Base-by-base conservation (phyloP, 2,329 filamentous ascomycete species). In the Colletotrichum sp. region DNA sequence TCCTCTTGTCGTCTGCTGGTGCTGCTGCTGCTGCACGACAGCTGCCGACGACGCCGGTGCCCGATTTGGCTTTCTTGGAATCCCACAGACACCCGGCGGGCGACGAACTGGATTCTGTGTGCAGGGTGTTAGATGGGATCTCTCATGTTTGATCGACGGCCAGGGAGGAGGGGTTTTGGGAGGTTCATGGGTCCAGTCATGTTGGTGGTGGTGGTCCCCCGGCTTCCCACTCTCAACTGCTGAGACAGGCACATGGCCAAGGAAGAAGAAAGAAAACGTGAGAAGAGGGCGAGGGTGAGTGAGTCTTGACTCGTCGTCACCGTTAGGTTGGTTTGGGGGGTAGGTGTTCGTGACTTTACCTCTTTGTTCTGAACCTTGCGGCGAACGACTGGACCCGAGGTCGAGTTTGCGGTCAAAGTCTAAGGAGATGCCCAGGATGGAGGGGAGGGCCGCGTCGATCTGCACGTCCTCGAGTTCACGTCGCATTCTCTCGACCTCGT, bases 321-420 rank as follows among this genome's bases (percentile, higher is more conserved):
- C 39, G 39, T 48, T 48, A 48, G 39, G 39, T 12, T 26, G 26
- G 24, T 59, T 18, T 52, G 43, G 0, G 55, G 55, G 55, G 55
- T 26, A 13, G 55, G 55, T 59, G 55, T 59, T 59, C 55, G 21
- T 48, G 36, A 72, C 67, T 59, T 61, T 60, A 67, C 72, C 73
- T 69, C 39, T 16, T 12, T 68, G 63, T 24, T n/a, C 55, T 18
- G 73, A 68, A 59, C 39, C 34, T 28, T 75, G 70, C 28, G 64
- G 24, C 28, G 70, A 68, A 68, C 39, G 34, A 39, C 61, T 63
- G 55, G 73, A 55, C 30, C 64, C 71, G 16, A 75, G 71, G 34
- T 67, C 21, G 10, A 76, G 70, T 34, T 69, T 68, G 18, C 59
- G 70, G 18, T 73, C 74, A 28, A 76, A 69, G 36, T 76, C 74